These are phyloP conservation scores for Phytophthora pisi DNA, from an alignment of 352 stramenopile species.

Conservation along the genomic window DNA sequence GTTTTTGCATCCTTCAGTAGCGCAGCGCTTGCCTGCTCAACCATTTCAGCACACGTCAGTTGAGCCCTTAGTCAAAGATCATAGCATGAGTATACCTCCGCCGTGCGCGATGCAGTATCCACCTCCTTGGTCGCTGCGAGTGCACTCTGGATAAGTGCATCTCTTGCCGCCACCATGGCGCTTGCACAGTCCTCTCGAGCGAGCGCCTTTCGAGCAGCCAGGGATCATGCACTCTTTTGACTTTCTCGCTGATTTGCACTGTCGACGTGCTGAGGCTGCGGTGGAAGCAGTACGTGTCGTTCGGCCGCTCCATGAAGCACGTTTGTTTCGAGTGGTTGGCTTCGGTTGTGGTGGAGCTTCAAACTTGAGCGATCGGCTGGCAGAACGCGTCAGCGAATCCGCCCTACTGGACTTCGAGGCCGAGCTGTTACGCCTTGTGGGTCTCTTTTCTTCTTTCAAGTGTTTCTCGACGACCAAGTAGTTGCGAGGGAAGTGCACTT, in stretches of 20 bases:
- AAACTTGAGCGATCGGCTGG: slow-evolving; percentile 42
- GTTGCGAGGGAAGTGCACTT: slow-evolving; percentile 17
- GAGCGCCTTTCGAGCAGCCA: slow-evolving; percentile 74
- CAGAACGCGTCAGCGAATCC: slow-evolving; percentile 17
- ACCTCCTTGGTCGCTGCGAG: slow-evolving; percentile 84
- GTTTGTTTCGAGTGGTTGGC: slow-evolving; percentile 23
- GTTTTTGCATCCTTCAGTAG: slow-evolving; percentile 69
- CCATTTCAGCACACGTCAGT: neutral
- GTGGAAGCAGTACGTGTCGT: neutral
- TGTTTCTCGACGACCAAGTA: slow-evolving; percentile 22
- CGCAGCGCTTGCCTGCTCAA: slow-evolving; percentile 69
- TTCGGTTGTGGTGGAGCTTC: slow-evolving; percentile 16
- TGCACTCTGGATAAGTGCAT: slow-evolving; percentile 60
- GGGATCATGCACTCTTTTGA: slow-evolving; percentile 73
- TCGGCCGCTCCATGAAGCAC: slow-evolving; percentile 46
- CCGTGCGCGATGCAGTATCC: slow-evolving; percentile 85
- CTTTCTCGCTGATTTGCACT: slow-evolving; percentile 56
- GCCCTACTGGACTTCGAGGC: slow-evolving; percentile 9
- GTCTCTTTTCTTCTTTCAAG: slow-evolving; percentile 18
- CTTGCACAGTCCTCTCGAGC: slow-evolving; percentile 86
- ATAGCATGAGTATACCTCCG: slow-evolving; percentile 44
- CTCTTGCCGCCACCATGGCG: slow-evolving; percentile 85
- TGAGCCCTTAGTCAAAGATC: neutral
- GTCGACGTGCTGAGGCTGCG: slow-evolving; percentile 13
- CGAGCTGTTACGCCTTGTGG: slow-evolving; percentile 14